Evolutionary conservation across 768 basidiomycete genomes (phyloP).

Genomic region (Podaxis mareebaensis): DNA sequence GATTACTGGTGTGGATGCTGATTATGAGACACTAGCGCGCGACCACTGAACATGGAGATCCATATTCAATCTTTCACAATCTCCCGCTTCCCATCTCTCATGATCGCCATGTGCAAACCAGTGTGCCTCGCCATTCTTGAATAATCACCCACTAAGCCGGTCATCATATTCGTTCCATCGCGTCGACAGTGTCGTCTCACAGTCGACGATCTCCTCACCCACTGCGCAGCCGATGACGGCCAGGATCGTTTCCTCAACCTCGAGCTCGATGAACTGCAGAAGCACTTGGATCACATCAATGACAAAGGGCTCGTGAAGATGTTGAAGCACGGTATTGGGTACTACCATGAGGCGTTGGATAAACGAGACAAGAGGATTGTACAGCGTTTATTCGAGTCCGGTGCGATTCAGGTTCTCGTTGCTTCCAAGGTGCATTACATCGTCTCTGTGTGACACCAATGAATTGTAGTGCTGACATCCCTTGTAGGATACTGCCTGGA

Average conservation of each 20-base stretch:
- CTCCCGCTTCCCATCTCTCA: too few species aligned
- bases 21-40: too few species aligned
- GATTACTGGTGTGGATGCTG: too few species aligned
- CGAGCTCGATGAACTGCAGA: constrained; percentile 76
- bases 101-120: too few species aligned
- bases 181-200: constrained; percentile 43
- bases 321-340: constrained; percentile 88
- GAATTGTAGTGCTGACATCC: background rate
- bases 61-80: too few species aligned
- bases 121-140: too few species aligned
- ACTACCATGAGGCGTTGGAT: constrained; percentile 91
- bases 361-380: constrained; percentile 95
- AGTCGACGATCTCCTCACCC: constrained; percentile 86
- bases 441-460: background rate
- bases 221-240: constrained; percentile 86
- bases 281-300: constrained; percentile 82
- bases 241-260: constrained; percentile 89
- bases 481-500: constrained; percentile 91
- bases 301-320: constrained; percentile 79
- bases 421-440: constrained; percentile 76
- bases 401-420: constrained; percentile 92
- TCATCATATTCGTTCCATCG: too few species aligned
- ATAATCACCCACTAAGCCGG: too few species aligned
- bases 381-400: constrained; percentile 87
- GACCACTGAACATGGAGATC: too few species aligned